Evolutionary conservation across 176 grass and related monocot genomes (phyloP), one percentile per base, ranked within the genome.

Genomic region (Eleusine coracana): DNA sequence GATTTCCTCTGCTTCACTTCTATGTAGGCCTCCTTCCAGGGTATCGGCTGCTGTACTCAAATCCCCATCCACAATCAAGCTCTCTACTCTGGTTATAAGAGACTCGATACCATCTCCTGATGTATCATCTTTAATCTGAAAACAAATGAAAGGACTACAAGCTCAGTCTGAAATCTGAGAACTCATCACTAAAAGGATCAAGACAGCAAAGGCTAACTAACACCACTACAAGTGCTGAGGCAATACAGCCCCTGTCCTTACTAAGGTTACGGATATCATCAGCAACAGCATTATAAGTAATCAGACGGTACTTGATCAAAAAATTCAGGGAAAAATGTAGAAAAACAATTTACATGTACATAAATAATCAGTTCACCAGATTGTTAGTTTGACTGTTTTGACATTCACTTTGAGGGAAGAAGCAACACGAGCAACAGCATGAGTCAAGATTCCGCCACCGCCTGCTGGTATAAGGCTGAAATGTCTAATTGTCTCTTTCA

Each of bases 401-500:
- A 29, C 55, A 83, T 71, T 77, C 51, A 99, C 96, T 91, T 99
- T 99, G 45, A 99, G 90, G 71, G 85, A 83, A 87, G 91, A 94
- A 84, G 93, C 89, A 77, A 94, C 63, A 78, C 71, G 82, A 86
- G 96, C 96, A 70, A 96, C 85, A 52, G 91, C 77, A 92, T 99
- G 96, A 72, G 96, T 84, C 36, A 99, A 70, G 46, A 99, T 83
- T 27, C 96, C 96, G 58, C 96, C 93, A 52, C 96, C 93, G 67
- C 90, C 89, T 17, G 80, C 70, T 80, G 96, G 96, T 78, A 99
- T 92, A 81, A 99, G 93, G 78, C 96, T 94, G 69, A 94, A 99
- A 92, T 95, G 93, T 46, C 93, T 89, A 68, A 99, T 82, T 68
- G 77, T 90, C 63, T 83, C 81, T 83, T 96, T 96, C 77, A 99